Evolutionary conservation across 352 stramenopile genomes (phyloP), one percentile per base, ranked within the genome.

Genomic region (Pythium angustatum): DNA sequence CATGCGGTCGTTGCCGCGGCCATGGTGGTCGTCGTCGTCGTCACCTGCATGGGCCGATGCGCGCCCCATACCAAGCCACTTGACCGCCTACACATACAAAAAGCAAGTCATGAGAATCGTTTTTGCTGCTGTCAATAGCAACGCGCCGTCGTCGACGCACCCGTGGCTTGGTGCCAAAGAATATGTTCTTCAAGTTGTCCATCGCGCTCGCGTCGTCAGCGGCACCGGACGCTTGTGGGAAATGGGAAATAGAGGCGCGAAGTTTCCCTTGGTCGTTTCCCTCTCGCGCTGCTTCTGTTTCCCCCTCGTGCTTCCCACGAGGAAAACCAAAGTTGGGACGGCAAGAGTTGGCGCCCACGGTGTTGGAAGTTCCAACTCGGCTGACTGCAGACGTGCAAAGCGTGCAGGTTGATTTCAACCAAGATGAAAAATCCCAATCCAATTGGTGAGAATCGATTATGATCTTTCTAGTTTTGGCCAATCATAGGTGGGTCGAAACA

Each of bases 61-160:
- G 22, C 67, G 69, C 14, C 74, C 66, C 84, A 93, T 94, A 27
- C 84, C 84, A 12, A 94, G 76, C 86, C 86, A 94, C 51, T 94
- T 94, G 34, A 93, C 84, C 5, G 86, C 84, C 84, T 94, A 52
- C 27, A 38, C 9, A 53, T 2, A 14, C 24, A 62, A 12, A 49
- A 2, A 38, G 11, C 41, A 8, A 52, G 30, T 17, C 7, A 24
- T 2, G 8, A 45, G 5, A 19, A 1, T 27, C 30, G 31, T 43
- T 43, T 28, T 24, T 11, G 6, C 24, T 17, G n/a, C 48, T 38
- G 24, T 3, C 9, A 17, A 51, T 4, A 33, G 44, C 30, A 12
- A 0, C n/a, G 9, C 28, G 15, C 22, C n/a, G 34, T 14, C 2
- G 21, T 19, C 62, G 43, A 58, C 52, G 48, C 19, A 64, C 66